These are phyloP conservation scores for Polytrichum commune DNA, from an alignment of 225 moss, liverwort and hornwort genomes.

Conservation along the genomic window DNA sequence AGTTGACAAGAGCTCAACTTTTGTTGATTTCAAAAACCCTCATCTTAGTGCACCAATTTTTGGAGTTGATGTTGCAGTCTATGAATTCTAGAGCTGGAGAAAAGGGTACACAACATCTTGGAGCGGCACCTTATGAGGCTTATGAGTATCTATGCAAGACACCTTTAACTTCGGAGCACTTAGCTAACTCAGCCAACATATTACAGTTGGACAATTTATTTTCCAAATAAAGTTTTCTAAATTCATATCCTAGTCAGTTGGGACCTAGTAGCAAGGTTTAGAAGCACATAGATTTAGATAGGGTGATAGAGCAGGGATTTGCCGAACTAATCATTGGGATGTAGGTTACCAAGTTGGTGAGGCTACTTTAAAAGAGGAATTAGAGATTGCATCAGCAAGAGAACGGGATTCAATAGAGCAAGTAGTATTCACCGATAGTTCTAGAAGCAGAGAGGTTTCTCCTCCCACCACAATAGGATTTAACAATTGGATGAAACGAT, in stretches of 20 bases:
- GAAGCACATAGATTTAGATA: slow-evolving; percentile 10
- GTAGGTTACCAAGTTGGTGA: slow-evolving; percentile 16
- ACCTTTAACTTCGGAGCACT: slow-evolving; percentile 35
- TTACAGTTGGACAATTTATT: slow-evolving; percentile 34
- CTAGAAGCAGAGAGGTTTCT: not conserved
- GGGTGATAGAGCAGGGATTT: not conserved
- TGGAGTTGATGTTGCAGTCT: slow-evolving; percentile 31
- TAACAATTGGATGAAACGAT: slow-evolving; percentile 7
- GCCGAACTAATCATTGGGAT: slow-evolving; percentile 6
- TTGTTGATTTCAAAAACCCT: slow-evolving; percentile 46
- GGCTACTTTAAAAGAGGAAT: slow-evolving; percentile 17
- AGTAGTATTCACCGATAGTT: not conserved
- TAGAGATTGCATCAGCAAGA: slow-evolving; percentile 10
- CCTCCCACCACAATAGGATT: not conserved
- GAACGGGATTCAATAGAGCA: not conserved
- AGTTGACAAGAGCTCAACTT: slow-evolving; percentile 48
- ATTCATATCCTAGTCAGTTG: slow-evolving; percentile 12
- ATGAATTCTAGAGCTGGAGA: slow-evolving; percentile 3
- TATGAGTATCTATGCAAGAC: slow-evolving; percentile 50
- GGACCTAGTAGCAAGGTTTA: slow-evolving; percentile 12
- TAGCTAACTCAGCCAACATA: slow-evolving; percentile 47
- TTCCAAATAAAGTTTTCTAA: slow-evolving; percentile 7
- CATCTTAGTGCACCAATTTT: slow-evolving; percentile 36
- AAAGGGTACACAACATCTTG: slow-evolving; percentile 17
- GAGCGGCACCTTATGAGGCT: slow-evolving; percentile 47